A percentile compares a stretch with the other conserved stretches of the same genome.
These are phyloP conservation scores for Aotearoamyces nothofagi DNA, from an alignment of 2,329 filamentous ascomycete genomes.

Conservation along the genomic window DNA sequence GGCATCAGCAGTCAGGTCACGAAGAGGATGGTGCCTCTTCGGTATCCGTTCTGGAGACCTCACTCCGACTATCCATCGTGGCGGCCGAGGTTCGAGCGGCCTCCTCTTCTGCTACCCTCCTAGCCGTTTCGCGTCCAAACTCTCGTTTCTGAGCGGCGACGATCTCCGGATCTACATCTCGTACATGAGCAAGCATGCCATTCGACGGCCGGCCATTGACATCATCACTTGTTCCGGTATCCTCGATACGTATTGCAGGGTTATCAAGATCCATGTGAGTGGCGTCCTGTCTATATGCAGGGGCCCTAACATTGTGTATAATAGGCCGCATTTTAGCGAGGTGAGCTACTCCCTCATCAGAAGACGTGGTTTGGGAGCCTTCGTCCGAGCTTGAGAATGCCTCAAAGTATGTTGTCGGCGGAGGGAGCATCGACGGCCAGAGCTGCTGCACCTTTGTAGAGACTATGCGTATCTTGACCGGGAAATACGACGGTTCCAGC, in stretches of 20 bases:
- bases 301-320: background rate
- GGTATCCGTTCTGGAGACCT: conserved; percentile 7
- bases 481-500: conserved; percentile 1
- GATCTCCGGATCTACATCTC: conserved; percentile 7
- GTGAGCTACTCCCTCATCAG: too few relatives aligned
- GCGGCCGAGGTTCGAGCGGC: conserved; percentile 5
- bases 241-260: background rate
- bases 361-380: background rate
- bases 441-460: conserved; percentile 5
- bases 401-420: conserved; percentile 8
- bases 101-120: conserved; percentile 1
- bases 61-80: conserved; percentile 6
- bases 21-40: too few relatives aligned
- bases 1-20: too few relatives aligned
- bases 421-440: conserved; percentile 10
- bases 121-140: conserved; percentile 5
- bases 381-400: conserved; percentile 5
- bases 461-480: conserved; percentile 10
- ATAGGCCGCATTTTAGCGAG: too few relatives aligned
- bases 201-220: conserved; percentile 8
- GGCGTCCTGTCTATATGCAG: background rate
- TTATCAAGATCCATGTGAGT: background rate
- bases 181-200: conserved; percentile 10
- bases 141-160: conserved; percentile 8
- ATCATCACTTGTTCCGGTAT: conserved; percentile 3